Base-by-base conservation (phyloP, 495 filamentous ascomycete species). In the Penicillium malachiteum region DNA sequence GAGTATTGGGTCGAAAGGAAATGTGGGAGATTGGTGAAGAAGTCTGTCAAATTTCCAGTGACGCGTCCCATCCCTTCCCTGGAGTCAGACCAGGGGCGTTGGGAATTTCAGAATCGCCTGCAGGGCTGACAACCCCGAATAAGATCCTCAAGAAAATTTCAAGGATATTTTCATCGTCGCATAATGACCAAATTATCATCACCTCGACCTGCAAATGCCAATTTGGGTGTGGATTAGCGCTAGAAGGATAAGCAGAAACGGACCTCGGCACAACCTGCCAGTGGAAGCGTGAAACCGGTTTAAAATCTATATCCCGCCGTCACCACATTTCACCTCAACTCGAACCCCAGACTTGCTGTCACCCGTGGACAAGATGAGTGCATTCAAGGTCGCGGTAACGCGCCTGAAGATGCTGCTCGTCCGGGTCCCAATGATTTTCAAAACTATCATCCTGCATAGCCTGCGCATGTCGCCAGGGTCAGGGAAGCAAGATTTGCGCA, bases 401-500 rank as follows among this genome's bases (percentile, higher is more conserved):
- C 30, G 40, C 17, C 38, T 83, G 44, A 69, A 74, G 37, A 59
- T 83, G 17, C 38, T 81, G 30, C 40, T 90, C 16, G 69, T 78
- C 26, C 79, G 85, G 55, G 62, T 91, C 2, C 91, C 91, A 0
- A 63, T 90, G 26, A 73, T 94, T 41, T 47, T 86, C 8, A 86
- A 85, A 60, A 85, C 85, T 3, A 71, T 86, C 17, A n/a, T 92
- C 12, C 73, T 80, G 34, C 89, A 95, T 69, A 66, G 84, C 3
- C 72, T 95, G 13, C 78, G 77, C 31, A 68, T 87, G 49, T 88
- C 90, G 0, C 77, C 84, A 17, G 84, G 80, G 2, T 81, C 87
- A 0, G 78, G 82, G 17, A 90, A 93, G 76, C 85, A 91, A 68
- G 88, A 95, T 64, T 71, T 97, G 11, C 81, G 85, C 35, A 93